A percentile compares a stretch with the other conserved stretches of the same genome.
Evolutionary conservation across 2,329 filamentous ascomycete genomes (phyloP).

Genomic region (Shiraia sp.): DNA sequence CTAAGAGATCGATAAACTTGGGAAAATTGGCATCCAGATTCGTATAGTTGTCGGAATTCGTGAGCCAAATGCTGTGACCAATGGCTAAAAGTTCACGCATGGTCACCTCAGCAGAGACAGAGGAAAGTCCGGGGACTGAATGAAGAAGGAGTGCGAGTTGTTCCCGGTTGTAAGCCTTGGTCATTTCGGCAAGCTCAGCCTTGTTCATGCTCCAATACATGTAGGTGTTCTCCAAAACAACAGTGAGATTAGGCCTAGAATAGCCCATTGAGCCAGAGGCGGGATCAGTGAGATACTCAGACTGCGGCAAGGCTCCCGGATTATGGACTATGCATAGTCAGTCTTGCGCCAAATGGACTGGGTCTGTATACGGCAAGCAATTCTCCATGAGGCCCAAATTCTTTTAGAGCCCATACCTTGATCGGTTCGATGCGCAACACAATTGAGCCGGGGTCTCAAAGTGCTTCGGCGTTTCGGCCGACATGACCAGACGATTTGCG

Average conservation of each 20-base stretch:
- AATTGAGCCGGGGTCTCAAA: not conserved
- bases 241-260: slow-evolving; percentile 13
- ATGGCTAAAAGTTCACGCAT: slow-evolving; percentile 19
- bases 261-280: slow-evolving; percentile 3
- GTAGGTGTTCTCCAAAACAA: slow-evolving; percentile 28
- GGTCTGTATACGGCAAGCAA: too few species aligned
- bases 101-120: slow-evolving; percentile 10
- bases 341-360: slow-evolving; percentile 26
- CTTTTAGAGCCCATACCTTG: too few species aligned
- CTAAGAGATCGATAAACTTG: slow-evolving; percentile 19
- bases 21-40: slow-evolving; percentile 19
- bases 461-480: slow-evolving; percentile 10
- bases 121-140: slow-evolving; percentile 18
- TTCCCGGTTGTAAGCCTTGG: slow-evolving; percentile 13
- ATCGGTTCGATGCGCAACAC: too few species aligned
- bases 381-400: too few species aligned
- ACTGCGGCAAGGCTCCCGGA: slow-evolving; percentile 23
- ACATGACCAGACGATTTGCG: slow-evolving; percentile 15
- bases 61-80: slow-evolving; percentile 20
- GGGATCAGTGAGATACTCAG: slow-evolving; percentile 18
- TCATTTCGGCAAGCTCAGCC: slow-evolving; percentile 12
- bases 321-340: slow-evolving; percentile 31
- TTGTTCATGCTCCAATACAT: slow-evolving; percentile 11
- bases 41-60: slow-evolving; percentile 20
- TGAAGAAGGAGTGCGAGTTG: slow-evolving; percentile 24